Base-by-base conservation (phyloP, 305 asterid species). In the Petunia hybrid region DNA sequence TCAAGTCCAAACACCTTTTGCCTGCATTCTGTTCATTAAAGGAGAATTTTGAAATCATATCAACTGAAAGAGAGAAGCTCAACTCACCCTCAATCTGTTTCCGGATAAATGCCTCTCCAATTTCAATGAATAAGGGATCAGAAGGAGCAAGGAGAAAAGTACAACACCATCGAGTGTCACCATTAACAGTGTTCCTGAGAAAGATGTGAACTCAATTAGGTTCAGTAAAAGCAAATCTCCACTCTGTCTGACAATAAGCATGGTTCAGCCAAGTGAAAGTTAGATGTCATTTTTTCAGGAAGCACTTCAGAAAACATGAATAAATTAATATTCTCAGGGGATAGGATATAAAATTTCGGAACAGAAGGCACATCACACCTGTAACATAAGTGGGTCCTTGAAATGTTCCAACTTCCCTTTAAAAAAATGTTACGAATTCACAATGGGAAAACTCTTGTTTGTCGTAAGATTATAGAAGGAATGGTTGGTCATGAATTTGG, bases 71-170 rank as follows among this genome's bases (percentile, higher is more conserved):
- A 36, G 41, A 76, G 59, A 56, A 85, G 83, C 74, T 48, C 48
- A 71, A 38, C 64, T 82, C 62, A 89, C 99, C 99, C 90, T 88
- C 88, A 43, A 90, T 79, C 91, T 94, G 99, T 66, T 88, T 84
- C 81, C 65, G 87, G 60, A 96, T 90, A 87, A 94, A 96, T 40
- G 99, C 94, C 86, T 90, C 96, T 81, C 99, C 98, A 83, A 96
- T 93, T 86, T 92, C 85, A 40, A 90, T 78, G 89, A 96, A 96
- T 83, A 96, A 86, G 81, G 98, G 91, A 84, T 96, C 99, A 60
- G 99, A 90, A 74, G 99, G 98, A 86, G 91, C 94, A 14, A 96
- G 92, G 90, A 96, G 99, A 88, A 87, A 93, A 69, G 98, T 96
- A 88, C 98, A 96, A 87, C 99, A 96, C 98, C 98, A 96, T 80